Base-by-base conservation (phyloP, 1,284 basidiomycete species). In the Ustilago curta region DNA sequence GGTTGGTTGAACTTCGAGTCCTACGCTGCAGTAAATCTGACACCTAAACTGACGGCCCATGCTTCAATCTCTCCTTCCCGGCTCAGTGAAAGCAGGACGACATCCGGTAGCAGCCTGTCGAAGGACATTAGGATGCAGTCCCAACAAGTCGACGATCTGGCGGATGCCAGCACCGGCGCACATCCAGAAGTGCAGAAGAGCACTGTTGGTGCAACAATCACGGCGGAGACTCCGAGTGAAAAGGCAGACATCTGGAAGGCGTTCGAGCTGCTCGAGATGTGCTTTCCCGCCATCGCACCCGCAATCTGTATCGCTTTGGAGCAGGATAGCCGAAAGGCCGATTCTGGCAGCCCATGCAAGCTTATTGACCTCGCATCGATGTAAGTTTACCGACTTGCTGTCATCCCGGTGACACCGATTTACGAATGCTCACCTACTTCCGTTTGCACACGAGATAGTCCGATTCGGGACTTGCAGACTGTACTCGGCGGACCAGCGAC, bases 221-320 rank as follows among this genome's bases (percentile, higher is more conserved):
- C 21, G 31, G 12, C 23, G 18, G 31, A 29, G 25, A 19, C 11
- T 11, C 9, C 44, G 12, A 11, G 35, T 35, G 45, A 11, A 9
- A 11, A 43, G 44, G 32, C 37, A 8, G 54, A 58, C 23, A 21
- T 61, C 11, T 57, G 50, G 49, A 21, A 50, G 23, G 21, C 45
- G 3, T 29, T 61, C 39, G 54, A 57, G 8, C 16, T 58, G 44
- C 61, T 70, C 0, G 58, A 60, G 39, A 18, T 2, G 2, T 61
- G 53, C 27, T 70, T 70, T 18, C 68, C 68, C 29, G 58, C 62
- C 14, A 62, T 65, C 19, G 48, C 68, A 1, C 44, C 68, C 14
- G 62, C 62, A 11, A 54, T 70, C 39, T 50, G 21, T 9, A 23
- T 58, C 16, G 59, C 60, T 16, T 50, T 52, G 0, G 53, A 58